Evolutionary conservation across 768 basidiomycete species (phyloP).

Genomic region (Scleroderma bovista): DNA sequence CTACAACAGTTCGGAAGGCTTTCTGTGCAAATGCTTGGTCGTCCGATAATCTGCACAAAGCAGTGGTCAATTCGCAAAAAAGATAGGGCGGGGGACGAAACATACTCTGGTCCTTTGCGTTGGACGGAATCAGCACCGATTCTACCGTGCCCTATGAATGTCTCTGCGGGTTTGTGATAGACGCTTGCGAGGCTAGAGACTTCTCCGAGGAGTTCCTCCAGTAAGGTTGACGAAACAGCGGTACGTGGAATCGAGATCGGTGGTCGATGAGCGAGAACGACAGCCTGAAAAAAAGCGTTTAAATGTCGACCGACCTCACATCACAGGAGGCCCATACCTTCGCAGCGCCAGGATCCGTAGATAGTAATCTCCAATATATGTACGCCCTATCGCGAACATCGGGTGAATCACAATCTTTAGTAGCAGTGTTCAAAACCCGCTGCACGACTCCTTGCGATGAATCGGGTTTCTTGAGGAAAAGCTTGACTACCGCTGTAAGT

Average conservation of each 20-base stretch:
- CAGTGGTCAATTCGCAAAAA: not conserved
- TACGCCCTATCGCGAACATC: constrained; percentile 97
- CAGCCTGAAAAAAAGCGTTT: constrained; percentile 41
- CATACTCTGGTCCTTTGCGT: constrained; percentile 53
- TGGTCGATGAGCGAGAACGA: constrained; percentile 87
- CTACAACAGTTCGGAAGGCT: constrained; percentile 86
- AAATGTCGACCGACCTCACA: not conserved
- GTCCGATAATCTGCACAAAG: constrained; percentile 44
- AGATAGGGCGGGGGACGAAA: constrained; percentile 28
- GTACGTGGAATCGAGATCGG: constrained; percentile 92
- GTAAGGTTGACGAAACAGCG: constrained; percentile 77
- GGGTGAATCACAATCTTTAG: constrained; percentile 94
- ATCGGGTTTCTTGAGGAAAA: constrained; percentile 94
- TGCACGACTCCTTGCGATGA: constrained; percentile 90
- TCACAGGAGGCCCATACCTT: constrained; percentile 50
- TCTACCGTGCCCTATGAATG: constrained; percentile 90
- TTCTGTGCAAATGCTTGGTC: constrained; percentile 73
- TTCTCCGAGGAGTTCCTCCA: constrained; percentile 90
- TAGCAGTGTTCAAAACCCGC: constrained; percentile 86
- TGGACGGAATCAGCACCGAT: constrained; percentile 78
- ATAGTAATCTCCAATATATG: constrained; percentile 94
- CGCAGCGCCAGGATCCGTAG: constrained; percentile 91
- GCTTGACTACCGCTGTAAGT: constrained; percentile 92
- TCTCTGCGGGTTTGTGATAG: constrained; percentile 95
- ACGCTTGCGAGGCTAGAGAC: constrained; percentile 88